phyloP scores from a whole-genome alignment of 2,329 filamentous ascomycete genomes.

The Diaporthe caulivora region DNA sequence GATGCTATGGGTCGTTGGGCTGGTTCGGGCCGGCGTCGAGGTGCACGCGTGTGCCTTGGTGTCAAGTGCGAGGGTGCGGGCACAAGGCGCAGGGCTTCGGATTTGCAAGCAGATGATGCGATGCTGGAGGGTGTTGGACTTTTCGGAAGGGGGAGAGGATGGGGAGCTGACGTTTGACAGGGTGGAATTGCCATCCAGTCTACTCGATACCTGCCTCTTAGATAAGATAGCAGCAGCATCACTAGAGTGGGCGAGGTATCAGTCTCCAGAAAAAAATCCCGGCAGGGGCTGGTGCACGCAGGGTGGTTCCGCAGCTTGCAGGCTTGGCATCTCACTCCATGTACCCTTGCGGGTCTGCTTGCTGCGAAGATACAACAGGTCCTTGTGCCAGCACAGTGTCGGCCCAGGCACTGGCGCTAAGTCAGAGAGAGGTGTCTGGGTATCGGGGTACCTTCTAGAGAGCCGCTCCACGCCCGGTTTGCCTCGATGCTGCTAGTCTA shows the following conservation, averaged over 20 bases:
- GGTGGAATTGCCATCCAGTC: slow-evolving; percentile 20
- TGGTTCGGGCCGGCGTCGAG: neutral
- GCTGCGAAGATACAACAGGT: slow-evolving; percentile 16
- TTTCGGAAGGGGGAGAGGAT: neutral
- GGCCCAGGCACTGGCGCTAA: too few relatives aligned
- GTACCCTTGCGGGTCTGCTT: neutral
- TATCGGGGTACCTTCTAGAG: neutral
- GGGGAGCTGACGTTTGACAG: slow-evolving; percentile 13
- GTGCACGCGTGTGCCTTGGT: neutral
- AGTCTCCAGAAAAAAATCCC: neutral
- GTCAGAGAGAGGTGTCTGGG: neutral
- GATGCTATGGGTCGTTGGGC: slow-evolving; percentile 16
- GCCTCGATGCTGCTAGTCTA: neutral
- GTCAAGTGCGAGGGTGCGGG: neutral
- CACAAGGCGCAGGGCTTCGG: slow-evolving; percentile 26
- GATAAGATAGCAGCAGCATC: slow-evolving; percentile 18
- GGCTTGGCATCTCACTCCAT: slow-evolving; percentile 2
- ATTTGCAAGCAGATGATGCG: slow-evolving; percentile 34
- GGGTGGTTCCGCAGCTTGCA: slow-evolving; percentile 28
- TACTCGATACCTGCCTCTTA: slow-evolving; percentile 6
- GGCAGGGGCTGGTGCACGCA: slow-evolving; percentile 22
- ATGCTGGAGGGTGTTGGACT: slow-evolving; percentile 30
- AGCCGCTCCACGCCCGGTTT: neutral
- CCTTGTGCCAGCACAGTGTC: neutral
- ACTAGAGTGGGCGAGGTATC: neutral